These are phyloP conservation scores for Saccharomycopsis sp. DNA, from an alignment of 805 yeast species.

Conservation along the genomic window DNA sequence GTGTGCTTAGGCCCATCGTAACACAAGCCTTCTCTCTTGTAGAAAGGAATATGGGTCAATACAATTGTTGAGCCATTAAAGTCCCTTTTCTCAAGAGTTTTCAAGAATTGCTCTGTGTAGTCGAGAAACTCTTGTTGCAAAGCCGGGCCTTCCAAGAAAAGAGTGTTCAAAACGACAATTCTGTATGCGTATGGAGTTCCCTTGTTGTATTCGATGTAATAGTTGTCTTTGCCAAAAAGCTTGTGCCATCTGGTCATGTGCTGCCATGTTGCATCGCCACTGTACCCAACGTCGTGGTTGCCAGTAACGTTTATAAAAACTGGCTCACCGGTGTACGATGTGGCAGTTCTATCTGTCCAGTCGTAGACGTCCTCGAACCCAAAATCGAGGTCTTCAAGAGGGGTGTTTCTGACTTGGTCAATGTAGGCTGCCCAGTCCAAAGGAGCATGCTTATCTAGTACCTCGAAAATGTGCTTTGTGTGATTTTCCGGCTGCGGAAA, in stretches of 20 bases:
- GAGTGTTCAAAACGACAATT: constrained; percentile 77
- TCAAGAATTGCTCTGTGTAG: constrained; percentile 68
- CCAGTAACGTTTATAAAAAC: constrained; percentile 82
- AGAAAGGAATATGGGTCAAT: constrained; percentile 85
- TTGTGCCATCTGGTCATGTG: constrained; percentile 73
- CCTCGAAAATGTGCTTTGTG: constrained; percentile 41
- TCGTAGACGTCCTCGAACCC: constrained; percentile 58
- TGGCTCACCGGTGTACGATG: constrained; percentile 41
- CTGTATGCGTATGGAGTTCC: constrained; percentile 73
- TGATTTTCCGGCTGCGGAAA: constrained; percentile 53
- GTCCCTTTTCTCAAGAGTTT: constrained; percentile 44
- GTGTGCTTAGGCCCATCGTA: constrained; percentile 74
- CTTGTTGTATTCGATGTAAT: constrained; percentile 61
- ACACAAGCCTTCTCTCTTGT: constrained; percentile 76
- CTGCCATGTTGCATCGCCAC: constrained; percentile 90
- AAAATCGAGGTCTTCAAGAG: constrained; percentile 32
- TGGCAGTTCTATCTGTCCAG: constrained; percentile 44
- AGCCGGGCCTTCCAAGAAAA: constrained; percentile 87
- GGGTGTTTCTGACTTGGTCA: constrained; percentile 27
- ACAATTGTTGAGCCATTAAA: constrained; percentile 77
- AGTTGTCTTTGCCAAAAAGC: constrained; percentile 82
- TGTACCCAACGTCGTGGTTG: constrained; percentile 92
- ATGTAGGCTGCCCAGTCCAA: constrained; percentile 48
- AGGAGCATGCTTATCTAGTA: constrained; percentile 42
- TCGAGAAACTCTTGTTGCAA: constrained; percentile 61